phyloP scores from a whole-genome alignment of 2,329 filamentous ascomycete genomes.

The Colletotrichum sp. region DNA sequence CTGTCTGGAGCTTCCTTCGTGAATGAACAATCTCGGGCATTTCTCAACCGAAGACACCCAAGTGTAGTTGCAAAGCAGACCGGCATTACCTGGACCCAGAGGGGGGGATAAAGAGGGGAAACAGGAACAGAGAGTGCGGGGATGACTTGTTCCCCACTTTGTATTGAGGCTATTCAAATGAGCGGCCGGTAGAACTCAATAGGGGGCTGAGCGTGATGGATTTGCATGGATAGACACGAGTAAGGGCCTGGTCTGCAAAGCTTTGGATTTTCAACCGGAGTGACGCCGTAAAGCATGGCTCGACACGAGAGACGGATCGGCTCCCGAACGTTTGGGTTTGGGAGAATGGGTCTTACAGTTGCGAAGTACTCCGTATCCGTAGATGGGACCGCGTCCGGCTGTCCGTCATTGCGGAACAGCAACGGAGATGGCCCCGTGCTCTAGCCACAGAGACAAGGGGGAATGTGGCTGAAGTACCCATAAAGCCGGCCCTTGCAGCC shows the following conservation, averaged over 20 bases:
- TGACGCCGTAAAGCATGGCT: not conserved
- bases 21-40: not conserved
- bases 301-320: not conserved
- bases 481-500: conserved; percentile 5
- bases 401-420: not conserved
- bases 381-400: not conserved
- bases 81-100: not conserved
- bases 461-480: not conserved
- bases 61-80: not conserved
- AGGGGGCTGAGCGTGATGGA: not conserved
- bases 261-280: not conserved
- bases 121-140: not conserved
- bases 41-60: not conserved
- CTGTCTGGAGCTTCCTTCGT: not conserved
- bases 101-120: conserved; percentile 7
- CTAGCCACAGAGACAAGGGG: not conserved
- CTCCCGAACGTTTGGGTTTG: not conserved
- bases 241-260: not conserved
- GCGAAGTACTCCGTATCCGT: not conserved
- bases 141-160: conserved; percentile 11
- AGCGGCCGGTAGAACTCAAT: not conserved
- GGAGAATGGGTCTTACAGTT: not conserved
- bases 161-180: conserved; percentile 19
- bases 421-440: not conserved
- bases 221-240: not conserved